Conservation (phyloP, 2,329 filamentous ascomycete genomes). For the Paraphoma chrysanthemicola region DNA sequence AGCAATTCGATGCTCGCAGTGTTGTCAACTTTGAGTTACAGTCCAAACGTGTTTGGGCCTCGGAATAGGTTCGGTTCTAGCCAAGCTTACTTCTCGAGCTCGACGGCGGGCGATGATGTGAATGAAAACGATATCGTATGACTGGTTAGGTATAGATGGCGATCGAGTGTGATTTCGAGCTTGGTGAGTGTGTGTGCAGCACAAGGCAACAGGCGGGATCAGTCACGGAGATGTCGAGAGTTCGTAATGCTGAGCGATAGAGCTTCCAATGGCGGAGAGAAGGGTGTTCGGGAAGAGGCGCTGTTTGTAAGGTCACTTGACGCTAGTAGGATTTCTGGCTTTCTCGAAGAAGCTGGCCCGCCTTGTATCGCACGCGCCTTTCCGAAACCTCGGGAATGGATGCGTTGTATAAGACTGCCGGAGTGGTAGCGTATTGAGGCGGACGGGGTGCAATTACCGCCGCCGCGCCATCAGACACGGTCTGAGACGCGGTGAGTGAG, state of each 20-base stretch:
- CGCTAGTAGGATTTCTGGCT: constrained; percentile 32
- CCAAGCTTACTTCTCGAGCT: background rate
- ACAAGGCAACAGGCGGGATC: constrained; percentile 10
- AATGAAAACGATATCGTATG: too few relatives aligned
- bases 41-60: background rate
- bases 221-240: constrained; percentile 12
- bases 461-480: constrained; percentile 17
- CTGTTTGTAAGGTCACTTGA: constrained; percentile 35
- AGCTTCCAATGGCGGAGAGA: constrained; percentile 12
- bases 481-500: constrained; percentile 18
- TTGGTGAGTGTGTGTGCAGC: constrained; percentile 1
- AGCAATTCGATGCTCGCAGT: background rate
- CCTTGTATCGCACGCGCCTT: constrained; percentile 27
- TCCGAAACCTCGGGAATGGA: constrained; percentile 29
- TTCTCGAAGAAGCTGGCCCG: constrained; percentile 24
- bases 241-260: constrained; percentile 13
- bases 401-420: constrained; percentile 20
- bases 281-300: constrained; percentile 16
- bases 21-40: background rate
- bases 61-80: background rate
- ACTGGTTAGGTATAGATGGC: background rate
- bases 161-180: background rate
- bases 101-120: too few relatives aligned
- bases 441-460: constrained; percentile 22
- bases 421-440: constrained; percentile 27